A percentile compares a stretch with the other conserved stretches of the same genome.
Evolutionary conservation across 73 alveolate species (phyloP).

Genomic region (Tetrahymena thermophila): DNA sequence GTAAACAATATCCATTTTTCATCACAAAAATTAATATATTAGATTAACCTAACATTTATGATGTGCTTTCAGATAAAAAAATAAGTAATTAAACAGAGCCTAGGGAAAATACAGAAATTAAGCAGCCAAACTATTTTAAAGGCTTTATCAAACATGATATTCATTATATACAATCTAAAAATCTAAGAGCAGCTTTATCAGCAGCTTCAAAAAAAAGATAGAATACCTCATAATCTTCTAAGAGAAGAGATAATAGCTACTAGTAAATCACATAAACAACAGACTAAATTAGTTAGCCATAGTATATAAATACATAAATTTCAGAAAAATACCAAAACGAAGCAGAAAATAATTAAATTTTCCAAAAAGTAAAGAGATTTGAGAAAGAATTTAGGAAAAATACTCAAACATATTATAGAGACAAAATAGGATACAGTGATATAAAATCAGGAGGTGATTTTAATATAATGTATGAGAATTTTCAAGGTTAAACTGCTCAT

Average conservation of each 20-base stretch:
- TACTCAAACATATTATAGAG: not conserved
- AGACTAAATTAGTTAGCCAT: not conserved
- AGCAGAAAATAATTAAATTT: not conserved
- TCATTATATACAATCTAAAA: not conserved
- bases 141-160: not conserved
- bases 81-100: not conserved
- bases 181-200: not conserved
- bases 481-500: not conserved
- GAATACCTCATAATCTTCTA: not conserved
- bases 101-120: not conserved
- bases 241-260: not conserved
- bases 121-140: not conserved
- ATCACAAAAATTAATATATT: not conserved
- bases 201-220: not conserved
- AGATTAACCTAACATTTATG: not conserved
- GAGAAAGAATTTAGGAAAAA: not conserved
- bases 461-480: not conserved
- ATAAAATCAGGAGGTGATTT: not conserved
- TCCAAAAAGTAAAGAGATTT: not conserved
- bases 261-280: not conserved
- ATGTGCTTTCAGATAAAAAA: not conserved
- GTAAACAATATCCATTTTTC: not conserved
- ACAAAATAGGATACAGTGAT: not conserved
- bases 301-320: not conserved
- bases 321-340: not conserved